Evolutionary conservation across 2,329 filamentous ascomycete species (phyloP).

Genomic region (Harringtonia aguacate): DNA sequence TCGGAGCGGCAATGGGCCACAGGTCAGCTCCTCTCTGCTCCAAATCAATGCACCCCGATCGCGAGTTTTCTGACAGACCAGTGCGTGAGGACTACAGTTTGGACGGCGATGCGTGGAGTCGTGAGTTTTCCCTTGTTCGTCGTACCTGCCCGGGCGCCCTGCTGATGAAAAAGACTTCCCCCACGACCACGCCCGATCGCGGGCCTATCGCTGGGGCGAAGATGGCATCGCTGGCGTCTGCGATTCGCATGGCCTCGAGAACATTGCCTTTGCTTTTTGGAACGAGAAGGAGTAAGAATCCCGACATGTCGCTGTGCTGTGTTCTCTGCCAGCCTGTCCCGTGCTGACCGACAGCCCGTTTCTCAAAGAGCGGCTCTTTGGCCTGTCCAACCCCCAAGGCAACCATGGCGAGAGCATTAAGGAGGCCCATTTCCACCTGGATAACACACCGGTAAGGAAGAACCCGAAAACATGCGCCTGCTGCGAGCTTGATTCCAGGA

Average conservation of each 20-base stretch:
- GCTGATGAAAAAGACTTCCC: constrained; percentile 59
- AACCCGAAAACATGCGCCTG: neutral
- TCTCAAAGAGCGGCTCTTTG: constrained; percentile 90
- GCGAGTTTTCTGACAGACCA: constrained; percentile 12
- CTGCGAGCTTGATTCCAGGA: constrained; percentile 5
- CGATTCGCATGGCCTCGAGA: constrained; percentile 82
- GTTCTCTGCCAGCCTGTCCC: neutral
- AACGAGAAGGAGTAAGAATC: constrained; percentile 79
- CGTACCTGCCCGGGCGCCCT: neutral
- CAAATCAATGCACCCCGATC: neutral
- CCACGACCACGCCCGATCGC: constrained; percentile 80
- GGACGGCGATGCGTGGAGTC: constrained; percentile 91
- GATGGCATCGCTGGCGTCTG: constrained; percentile 92
- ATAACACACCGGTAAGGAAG: constrained; percentile 66
- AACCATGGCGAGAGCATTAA: constrained; percentile 97
- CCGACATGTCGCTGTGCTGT: neutral
- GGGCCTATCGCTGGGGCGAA: constrained; percentile 90
- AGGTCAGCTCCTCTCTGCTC: constrained; percentile 41
- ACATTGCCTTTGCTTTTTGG: constrained; percentile 95
- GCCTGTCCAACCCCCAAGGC: constrained; percentile 89
- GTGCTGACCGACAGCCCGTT: constrained; percentile 58
- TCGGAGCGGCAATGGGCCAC: constrained; percentile 94
- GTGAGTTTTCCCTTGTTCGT: constrained; percentile 43
- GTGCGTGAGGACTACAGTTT: constrained; percentile 70
- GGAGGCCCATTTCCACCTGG: constrained; percentile 90